Base-by-base conservation (phyloP, 2,329 filamentous ascomycete genomes). In the Ophiobolus disseminans region DNA sequence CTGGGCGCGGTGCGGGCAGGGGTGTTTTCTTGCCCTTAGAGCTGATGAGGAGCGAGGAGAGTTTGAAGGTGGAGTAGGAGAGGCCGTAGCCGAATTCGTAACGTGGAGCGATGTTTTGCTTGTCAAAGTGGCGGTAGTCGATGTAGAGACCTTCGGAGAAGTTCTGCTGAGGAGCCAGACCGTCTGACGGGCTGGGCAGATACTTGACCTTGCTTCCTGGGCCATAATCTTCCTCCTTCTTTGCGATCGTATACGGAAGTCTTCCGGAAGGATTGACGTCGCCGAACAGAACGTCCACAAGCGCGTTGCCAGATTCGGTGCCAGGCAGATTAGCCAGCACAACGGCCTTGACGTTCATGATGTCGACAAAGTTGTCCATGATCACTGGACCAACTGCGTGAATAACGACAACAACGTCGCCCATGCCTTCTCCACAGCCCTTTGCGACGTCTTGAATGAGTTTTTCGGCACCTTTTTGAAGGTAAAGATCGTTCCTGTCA, bases 71-170 rank as follows among this genome's bases (percentile, higher is more conserved):
- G 0, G 90, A 91, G 75, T 94, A 96, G 42, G 86, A 90, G 2
- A 97, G 80, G 0, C 92, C 93, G 51, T 86, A 92, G 0, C 93
- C 92, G 62, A 97, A 97, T 37, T 90, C 88, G 67, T 87, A 97
- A 1, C 89, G 87, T 0, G 92, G 92, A 4, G 79, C 78, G 50
- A 94, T 86, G 47, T 80, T 78, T 45, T 87, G 73, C 67, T 88
- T 89, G 77, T 96, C 91, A 60, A 97, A 92, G 72, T 92, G 84
- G 10, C 91, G 86, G 75, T 97, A 96, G 76, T 97, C 93, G 58
- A 95, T 86, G 66, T 92, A 92, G 0, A 96, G 75, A 0, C 90
- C 90, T 66, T 96, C 90, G 1, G 80, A 81, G 68, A 94, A 96
- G 56, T 90, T 86, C 60, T 95, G 90, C 66, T 96, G 90, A 0